These are phyloP conservation scores for Microstroma glucosiphilum DNA, from an alignment of 1,284 basidiomycete genomes.

Conservation along the genomic window DNA sequence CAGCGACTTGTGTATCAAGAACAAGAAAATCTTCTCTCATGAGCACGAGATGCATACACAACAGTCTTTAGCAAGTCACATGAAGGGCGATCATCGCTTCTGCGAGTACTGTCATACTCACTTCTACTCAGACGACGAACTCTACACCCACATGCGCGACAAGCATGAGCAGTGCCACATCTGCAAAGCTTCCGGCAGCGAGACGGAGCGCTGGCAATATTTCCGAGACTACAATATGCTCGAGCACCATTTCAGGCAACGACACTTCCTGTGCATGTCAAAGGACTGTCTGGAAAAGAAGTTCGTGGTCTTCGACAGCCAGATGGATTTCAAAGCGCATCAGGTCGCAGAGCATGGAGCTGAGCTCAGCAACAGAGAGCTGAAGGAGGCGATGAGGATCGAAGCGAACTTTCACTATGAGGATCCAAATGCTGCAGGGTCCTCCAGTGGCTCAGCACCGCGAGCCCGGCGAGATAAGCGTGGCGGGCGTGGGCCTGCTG, in stretches of 20 bases:
- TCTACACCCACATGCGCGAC: slow-evolving; percentile 90
- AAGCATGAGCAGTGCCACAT: slow-evolving; percentile 94
- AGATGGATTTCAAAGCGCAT: slow-evolving; percentile 85
- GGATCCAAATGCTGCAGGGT: slow-evolving; percentile 51
- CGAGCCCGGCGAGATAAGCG: slow-evolving; percentile 8
- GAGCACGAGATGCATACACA: slow-evolving; percentile 81
- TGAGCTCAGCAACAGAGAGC: slow-evolving; percentile 70
- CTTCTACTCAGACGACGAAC: slow-evolving; percentile 83
- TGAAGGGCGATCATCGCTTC: slow-evolving; percentile 69
- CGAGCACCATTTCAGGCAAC: slow-evolving; percentile 52
- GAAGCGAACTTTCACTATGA: slow-evolving; percentile 74
- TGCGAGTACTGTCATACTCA: slow-evolving; percentile 86
- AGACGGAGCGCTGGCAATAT: slow-evolving; percentile 42
- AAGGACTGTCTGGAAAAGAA: slow-evolving; percentile 73
- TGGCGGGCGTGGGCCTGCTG: not conserved
- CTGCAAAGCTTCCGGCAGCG: slow-evolving; percentile 56
- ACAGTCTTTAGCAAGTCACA: slow-evolving; percentile 65
- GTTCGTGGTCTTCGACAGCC: slow-evolving; percentile 84
- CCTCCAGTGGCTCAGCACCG: slow-evolving; percentile 10
- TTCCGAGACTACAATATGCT: slow-evolving; percentile 42
- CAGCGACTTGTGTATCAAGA: slow-evolving; percentile 79
- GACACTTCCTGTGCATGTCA: slow-evolving; percentile 73
- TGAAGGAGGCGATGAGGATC: slow-evolving; percentile 69
- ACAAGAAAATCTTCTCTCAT: slow-evolving; percentile 92
- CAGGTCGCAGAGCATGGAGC: slow-evolving; percentile 78